phyloP scores from a whole-genome alignment of 1,284 basidiomycete genomes.

The Austroboletus rostrupii region DNA sequence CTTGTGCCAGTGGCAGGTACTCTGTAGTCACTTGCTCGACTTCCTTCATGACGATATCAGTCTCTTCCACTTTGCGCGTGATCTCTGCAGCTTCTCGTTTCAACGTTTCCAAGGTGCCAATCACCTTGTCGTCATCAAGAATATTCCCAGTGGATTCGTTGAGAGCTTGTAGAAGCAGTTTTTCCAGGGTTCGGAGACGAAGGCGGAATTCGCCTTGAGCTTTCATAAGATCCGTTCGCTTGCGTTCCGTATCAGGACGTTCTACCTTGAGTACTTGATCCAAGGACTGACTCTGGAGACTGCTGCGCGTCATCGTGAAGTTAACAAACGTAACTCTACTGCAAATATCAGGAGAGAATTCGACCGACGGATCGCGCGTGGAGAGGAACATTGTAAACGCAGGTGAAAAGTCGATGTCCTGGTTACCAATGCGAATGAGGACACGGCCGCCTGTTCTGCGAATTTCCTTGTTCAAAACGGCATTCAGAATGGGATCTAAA shows the following conservation, averaged over 20 bases:
- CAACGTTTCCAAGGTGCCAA: constrained; percentile 93
- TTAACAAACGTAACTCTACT: constrained; percentile 99
- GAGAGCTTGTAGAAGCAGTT: constrained; percentile 89
- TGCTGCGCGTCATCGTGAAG: constrained; percentile 99
- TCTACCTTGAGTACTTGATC: constrained; percentile 97
- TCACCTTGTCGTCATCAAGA: constrained; percentile 98
- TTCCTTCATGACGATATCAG: constrained; percentile 92
- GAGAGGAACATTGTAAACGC: constrained; percentile 99
- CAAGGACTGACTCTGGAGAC: constrained; percentile 95
- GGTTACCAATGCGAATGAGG: constrained; percentile 94
- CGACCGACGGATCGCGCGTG: constrained; percentile 94
- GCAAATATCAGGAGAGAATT: constrained; percentile 98
- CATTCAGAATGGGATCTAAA: constrained; percentile 96
- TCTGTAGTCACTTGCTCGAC: constrained; percentile 94
- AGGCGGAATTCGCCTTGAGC: constrained; percentile 97
- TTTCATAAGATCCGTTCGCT: constrained; percentile 97
- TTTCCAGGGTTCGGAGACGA: constrained; percentile 89
- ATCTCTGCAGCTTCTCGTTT: constrained; percentile 98
- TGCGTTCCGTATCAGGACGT: constrained; percentile 93
- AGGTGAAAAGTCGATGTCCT: constrained; percentile 99
- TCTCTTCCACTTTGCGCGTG: constrained; percentile 95
- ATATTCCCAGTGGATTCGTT: constrained; percentile 98
- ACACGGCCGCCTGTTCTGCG: constrained; percentile 95
- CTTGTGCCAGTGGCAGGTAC: constrained; percentile 92
- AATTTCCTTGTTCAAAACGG: constrained; percentile 96